phyloP scores from a whole-genome alignment of 2,329 filamentous ascomycete species.

The Nemania sp. region DNA sequence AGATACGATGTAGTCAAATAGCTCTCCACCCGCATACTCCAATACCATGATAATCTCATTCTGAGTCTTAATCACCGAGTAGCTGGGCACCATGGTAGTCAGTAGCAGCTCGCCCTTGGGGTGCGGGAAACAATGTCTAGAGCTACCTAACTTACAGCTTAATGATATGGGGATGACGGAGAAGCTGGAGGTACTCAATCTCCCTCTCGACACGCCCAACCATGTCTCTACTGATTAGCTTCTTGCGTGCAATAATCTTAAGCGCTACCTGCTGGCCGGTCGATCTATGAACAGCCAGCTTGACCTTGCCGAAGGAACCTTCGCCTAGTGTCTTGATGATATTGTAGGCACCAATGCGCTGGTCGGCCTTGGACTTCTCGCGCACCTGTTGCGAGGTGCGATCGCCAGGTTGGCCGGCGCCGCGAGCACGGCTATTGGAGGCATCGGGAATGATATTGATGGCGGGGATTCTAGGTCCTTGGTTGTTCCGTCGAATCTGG shows the following conservation, averaged over 20 bases:
- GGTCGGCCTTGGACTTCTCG: constrained; percentile 73
- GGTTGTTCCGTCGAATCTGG: constrained; percentile 68
- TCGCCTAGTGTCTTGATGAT: constrained; percentile 92
- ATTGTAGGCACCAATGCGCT: constrained; percentile 91
- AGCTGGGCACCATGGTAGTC: constrained; percentile 63
- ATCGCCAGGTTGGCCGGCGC: constrained; percentile 40
- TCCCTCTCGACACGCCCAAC: constrained; percentile 96
- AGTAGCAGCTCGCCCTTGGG: constrained; percentile 37
- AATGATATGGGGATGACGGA: constrained; percentile 98
- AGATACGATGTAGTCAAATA: constrained; percentile 98
- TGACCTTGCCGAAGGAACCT: constrained; percentile 98
- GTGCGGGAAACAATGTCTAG: background rate
- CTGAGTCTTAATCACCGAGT: constrained; percentile 95
- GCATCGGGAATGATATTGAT: constrained; percentile 53
- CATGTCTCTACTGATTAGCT: constrained; percentile 97
- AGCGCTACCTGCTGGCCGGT: constrained; percentile 96
- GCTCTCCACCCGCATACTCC: constrained; percentile 94
- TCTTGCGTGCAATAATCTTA: constrained; percentile 97
- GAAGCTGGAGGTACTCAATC: constrained; percentile 95
- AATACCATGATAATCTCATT: constrained; percentile 99
- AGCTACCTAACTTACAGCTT: constrained; percentile 77
- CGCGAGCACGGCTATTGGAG: constrained; percentile 48
- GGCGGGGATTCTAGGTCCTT: constrained; percentile 52
- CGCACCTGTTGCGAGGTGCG: constrained; percentile 52
- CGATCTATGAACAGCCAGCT: constrained; percentile 91